These are phyloP conservation scores for Apiotrichum gracile DNA, from an alignment of 1,284 basidiomycete genomes.

Conservation along the genomic window DNA sequence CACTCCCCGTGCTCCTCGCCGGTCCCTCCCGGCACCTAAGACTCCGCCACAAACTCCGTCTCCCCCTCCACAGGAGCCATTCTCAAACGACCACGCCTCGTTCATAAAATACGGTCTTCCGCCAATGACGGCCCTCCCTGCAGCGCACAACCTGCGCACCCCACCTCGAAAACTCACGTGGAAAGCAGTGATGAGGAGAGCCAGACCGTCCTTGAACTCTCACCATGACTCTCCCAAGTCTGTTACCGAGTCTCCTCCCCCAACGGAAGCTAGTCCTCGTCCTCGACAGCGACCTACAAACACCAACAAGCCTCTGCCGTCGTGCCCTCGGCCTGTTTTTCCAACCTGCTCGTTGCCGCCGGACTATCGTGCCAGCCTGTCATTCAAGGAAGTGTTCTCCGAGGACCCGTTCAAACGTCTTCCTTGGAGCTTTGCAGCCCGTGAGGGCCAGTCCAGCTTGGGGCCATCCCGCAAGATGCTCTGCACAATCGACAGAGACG, in stretches of 20 bases:
- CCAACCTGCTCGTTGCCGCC: neutral
- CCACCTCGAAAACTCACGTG: neutral
- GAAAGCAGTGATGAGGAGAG: too few relatives aligned
- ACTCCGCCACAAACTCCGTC: neutral
- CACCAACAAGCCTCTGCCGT: neutral
- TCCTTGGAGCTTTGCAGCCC: neutral
- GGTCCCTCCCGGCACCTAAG: neutral
- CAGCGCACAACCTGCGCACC: neutral
- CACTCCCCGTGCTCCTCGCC: neutral
- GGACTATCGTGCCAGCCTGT: neutral
- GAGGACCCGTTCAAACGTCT: neutral
- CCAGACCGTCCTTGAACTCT: too few relatives aligned
- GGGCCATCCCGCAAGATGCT: neutral
- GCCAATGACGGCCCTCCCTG: neutral
- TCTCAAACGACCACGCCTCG: too few relatives aligned
- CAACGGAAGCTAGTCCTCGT: neutral
- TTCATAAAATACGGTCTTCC: neutral
- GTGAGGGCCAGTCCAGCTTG: too few relatives aligned
- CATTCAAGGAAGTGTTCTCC: neutral
- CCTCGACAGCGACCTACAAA: neutral
- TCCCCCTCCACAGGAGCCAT: neutral
- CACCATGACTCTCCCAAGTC: too few relatives aligned
- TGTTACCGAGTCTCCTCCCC: neutral
- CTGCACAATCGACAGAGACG: neutral
- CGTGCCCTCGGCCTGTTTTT: neutral